These are phyloP conservation scores for Arachnomyces sp. DNA, from an alignment of 2,329 filamentous ascomycete species.

Conservation along the genomic window DNA sequence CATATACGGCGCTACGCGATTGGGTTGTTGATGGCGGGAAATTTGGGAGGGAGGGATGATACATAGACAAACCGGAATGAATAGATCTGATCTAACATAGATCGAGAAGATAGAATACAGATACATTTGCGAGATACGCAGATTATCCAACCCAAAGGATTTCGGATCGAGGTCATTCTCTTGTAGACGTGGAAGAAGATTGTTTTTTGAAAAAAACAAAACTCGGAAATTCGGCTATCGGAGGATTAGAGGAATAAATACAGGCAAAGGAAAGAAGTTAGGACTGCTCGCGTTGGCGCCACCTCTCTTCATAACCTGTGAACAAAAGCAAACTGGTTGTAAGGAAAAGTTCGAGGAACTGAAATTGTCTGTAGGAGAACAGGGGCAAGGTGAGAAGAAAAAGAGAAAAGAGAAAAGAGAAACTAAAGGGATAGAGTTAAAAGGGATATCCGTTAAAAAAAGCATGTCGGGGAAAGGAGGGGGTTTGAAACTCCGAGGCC, in stretches of 20 bases:
- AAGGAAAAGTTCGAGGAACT: constrained; percentile 1
- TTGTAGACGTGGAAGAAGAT: too few relatives aligned
- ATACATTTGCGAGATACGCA: too few relatives aligned
- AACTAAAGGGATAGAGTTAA: constrained; percentile 23
- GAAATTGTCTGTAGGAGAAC: constrained; percentile 5
- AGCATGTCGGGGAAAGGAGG: constrained; percentile 25
- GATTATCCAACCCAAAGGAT: background rate
- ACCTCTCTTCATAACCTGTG: constrained; percentile 5
- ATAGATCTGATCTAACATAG: constrained; percentile 1
- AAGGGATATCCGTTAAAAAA: constrained; percentile 33
- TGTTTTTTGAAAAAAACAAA: constrained; percentile 15
- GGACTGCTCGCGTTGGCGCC: constrained; percentile 6
- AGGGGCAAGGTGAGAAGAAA: constrained; percentile 15
- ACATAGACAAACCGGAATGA: constrained; percentile 4
- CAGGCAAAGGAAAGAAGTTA: background rate
- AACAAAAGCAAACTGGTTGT: constrained; percentile 1
- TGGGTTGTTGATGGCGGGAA: constrained; percentile 41
- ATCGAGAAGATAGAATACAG: too few relatives aligned
- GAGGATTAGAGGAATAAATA: too few relatives aligned
- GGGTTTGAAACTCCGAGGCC: constrained; percentile 19
- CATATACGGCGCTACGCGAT: constrained; percentile 47
- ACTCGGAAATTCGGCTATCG: constrained; percentile 14
- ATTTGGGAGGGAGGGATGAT: constrained; percentile 23
- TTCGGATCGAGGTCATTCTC: constrained; percentile 1
- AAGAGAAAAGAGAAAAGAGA: constrained; percentile 11